Evolutionary conservation across 2,329 filamentous ascomycete genomes (phyloP).

Genomic region (Clonostachys byssicola): DNA sequence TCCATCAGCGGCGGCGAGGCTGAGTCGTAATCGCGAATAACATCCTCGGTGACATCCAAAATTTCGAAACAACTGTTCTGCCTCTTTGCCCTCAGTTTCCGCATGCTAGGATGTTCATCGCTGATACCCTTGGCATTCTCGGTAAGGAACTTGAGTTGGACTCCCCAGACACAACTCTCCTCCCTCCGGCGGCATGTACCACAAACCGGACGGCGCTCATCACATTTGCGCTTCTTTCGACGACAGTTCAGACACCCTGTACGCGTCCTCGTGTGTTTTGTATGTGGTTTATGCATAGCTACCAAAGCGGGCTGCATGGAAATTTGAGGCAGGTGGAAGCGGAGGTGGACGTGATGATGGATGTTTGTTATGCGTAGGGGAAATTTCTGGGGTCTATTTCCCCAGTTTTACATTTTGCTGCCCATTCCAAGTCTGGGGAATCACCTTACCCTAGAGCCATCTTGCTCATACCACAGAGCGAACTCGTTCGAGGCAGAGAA

Average conservation of each 20-base stretch:
- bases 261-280: background rate
- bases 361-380: too few species aligned
- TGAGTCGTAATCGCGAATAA: slow-evolving; percentile 26
- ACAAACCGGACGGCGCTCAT: slow-evolving; percentile 26
- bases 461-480: too few species aligned
- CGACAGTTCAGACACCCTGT: slow-evolving; percentile 7
- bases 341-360: too few species aligned
- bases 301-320: too few species aligned
- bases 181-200: slow-evolving; percentile 22
- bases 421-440: too few species aligned
- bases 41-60: slow-evolving; percentile 26
- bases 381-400: too few species aligned
- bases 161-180: slow-evolving; percentile 28
- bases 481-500: too few species aligned
- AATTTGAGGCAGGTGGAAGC: too few species aligned
- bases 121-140: slow-evolving; percentile 27
- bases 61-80: slow-evolving; percentile 24
- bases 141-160: slow-evolving; percentile 28
- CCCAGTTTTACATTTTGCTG: too few species aligned
- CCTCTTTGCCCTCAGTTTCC: slow-evolving; percentile 14
- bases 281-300: too few species aligned
- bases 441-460: too few species aligned
- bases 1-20: slow-evolving; percentile 11
- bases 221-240: slow-evolving; percentile 8
- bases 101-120: slow-evolving; percentile 25